phyloP scores from a whole-genome alignment of 768 basidiomycete species.

The Lactarius sp. region DNA sequence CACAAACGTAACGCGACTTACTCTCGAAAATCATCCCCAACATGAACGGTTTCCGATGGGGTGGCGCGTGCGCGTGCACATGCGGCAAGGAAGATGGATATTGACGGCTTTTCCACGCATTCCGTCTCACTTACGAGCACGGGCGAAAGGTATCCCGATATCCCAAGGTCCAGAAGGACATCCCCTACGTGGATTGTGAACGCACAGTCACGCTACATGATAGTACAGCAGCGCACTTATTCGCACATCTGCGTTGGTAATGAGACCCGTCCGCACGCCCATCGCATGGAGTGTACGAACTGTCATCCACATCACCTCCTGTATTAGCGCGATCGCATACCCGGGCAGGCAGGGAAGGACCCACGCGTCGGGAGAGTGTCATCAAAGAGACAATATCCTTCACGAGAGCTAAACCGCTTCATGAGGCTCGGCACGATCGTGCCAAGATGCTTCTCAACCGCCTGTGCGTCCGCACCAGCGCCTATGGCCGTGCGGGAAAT shows the following conservation, averaged over 20 bases:
- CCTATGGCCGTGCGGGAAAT: constrained; percentile 68
- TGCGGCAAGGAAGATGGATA: constrained; percentile 51
- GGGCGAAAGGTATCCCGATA: constrained; percentile 46
- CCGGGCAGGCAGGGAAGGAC: constrained; percentile 25
- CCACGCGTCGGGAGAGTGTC: constrained; percentile 46
- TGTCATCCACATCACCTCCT: constrained; percentile 26
- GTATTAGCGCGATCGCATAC: not conserved
- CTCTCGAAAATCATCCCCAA: constrained; percentile 72
- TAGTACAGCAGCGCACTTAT: constrained; percentile 48
- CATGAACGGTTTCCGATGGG: constrained; percentile 50
- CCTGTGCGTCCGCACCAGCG: constrained; percentile 61
- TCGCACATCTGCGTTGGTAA: constrained; percentile 71
- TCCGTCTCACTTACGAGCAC: constrained; percentile 68
- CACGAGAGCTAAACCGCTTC: constrained; percentile 59
- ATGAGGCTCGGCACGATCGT: constrained; percentile 59
- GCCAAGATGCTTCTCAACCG: constrained; percentile 47
- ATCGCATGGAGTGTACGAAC: constrained; percentile 44
- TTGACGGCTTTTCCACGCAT: constrained; percentile 62
- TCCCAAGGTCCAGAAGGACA: constrained; percentile 55
- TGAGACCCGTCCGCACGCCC: constrained; percentile 48
- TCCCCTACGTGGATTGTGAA: constrained; percentile 29
- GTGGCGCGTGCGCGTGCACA: constrained; percentile 35
- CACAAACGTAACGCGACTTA: constrained; percentile 29
- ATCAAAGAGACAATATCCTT: constrained; percentile 62
- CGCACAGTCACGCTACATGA: not conserved